Evolutionary conservation across 768 basidiomycete genomes (phyloP).

Genomic region (Royoungia palumana): DNA sequence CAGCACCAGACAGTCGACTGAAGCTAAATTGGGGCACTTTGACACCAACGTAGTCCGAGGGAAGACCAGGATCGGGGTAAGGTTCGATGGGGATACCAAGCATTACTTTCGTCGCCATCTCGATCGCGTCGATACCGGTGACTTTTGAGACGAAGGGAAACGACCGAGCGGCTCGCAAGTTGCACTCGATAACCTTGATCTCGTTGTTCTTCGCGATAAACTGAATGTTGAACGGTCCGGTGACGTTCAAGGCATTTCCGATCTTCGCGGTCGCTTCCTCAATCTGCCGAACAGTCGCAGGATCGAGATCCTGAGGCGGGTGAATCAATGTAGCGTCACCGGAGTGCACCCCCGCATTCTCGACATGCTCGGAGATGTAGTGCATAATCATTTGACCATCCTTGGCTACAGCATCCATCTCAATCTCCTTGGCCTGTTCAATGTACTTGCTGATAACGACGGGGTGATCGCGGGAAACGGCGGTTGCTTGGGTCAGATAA

Average conservation of each 20-base stretch:
- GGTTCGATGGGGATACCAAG: conserved; percentile 83
- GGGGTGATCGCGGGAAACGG: conserved; percentile 93
- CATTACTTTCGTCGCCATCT: conserved; percentile 99
- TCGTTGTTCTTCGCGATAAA: conserved; percentile 99
- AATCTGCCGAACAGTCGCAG: conserved; percentile 92
- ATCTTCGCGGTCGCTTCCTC: conserved; percentile 98
- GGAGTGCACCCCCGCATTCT: conserved; percentile 98
- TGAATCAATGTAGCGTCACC: conserved; percentile 98
- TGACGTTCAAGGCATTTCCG: conserved; percentile 95
- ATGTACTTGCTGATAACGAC: conserved; percentile 99
- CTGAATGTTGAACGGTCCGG: conserved; percentile 99
- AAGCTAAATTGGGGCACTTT: conserved; percentile 99
- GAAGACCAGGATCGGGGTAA: conserved; percentile 86
- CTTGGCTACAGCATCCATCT: conserved; percentile 98
- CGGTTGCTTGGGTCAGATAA: conserved; percentile 93
- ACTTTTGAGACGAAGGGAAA: conserved; percentile 99
- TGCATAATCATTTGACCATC: conserved; percentile 99
- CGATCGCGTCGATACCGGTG: conserved; percentile 95
- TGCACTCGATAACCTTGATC: conserved; percentile 99
- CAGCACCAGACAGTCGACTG: conserved; percentile 92
- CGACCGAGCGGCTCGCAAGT: conserved; percentile 93
- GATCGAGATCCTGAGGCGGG: conserved; percentile 97
- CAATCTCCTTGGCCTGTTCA: conserved; percentile 99
- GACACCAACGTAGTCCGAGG: conserved; percentile 93
- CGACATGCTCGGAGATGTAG: conserved; percentile 98